phyloP scores from a whole-genome alignment of 495 filamentous ascomycete species.

The Aspergillus coremiiformis region DNA sequence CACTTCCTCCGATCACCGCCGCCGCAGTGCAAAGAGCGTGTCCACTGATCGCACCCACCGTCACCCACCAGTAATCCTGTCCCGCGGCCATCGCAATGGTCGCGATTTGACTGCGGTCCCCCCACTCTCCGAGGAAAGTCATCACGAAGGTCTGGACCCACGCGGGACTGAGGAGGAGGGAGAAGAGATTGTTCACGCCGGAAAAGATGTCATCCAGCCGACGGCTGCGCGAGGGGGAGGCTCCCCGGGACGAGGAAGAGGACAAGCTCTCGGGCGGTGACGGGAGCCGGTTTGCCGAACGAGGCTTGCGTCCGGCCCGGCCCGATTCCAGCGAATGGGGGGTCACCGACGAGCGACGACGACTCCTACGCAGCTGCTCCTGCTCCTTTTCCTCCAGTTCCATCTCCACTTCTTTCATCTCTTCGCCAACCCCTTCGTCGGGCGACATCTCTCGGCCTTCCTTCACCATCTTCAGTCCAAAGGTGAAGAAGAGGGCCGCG shows the following conservation, averaged over 20 bases:
- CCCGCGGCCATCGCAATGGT: slow-evolving; percentile 99
- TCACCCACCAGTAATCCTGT: slow-evolving; percentile 99
- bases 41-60: slow-evolving; percentile 76
- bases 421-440: slow-evolving; percentile 82
- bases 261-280: slow-evolving; percentile 48
- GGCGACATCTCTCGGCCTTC: slow-evolving; percentile 84
- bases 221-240: slow-evolving; percentile 43
- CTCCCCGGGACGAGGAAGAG: slow-evolving; percentile 50
- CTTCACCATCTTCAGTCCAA: slow-evolving; percentile 75
- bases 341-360: slow-evolving; percentile 45
- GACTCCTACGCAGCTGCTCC: slow-evolving; percentile 46
- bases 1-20: slow-evolving; percentile 88
- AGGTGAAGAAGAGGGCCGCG: slow-evolving; percentile 76
- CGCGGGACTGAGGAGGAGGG: slow-evolving; percentile 81
- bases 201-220: slow-evolving; percentile 35
- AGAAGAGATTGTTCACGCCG: slow-evolving; percentile 80
- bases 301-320: slow-evolving; percentile 37
- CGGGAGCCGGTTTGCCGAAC: slow-evolving; percentile 44
- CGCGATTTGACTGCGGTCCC: slow-evolving; percentile 93
- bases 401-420: slow-evolving; percentile 95
- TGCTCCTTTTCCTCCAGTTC: slow-evolving; percentile 94
- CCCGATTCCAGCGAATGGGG: slow-evolving; percentile 46
- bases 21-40: slow-evolving; percentile 85
- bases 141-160: slow-evolving; percentile 99
- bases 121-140: slow-evolving; percentile 98